A percentile compares a stretch with the other conserved stretches of the same genome.
These are phyloP conservation scores for Primulina tabacum DNA, from an alignment of 257 asterid species.

Conservation along the genomic window DNA sequence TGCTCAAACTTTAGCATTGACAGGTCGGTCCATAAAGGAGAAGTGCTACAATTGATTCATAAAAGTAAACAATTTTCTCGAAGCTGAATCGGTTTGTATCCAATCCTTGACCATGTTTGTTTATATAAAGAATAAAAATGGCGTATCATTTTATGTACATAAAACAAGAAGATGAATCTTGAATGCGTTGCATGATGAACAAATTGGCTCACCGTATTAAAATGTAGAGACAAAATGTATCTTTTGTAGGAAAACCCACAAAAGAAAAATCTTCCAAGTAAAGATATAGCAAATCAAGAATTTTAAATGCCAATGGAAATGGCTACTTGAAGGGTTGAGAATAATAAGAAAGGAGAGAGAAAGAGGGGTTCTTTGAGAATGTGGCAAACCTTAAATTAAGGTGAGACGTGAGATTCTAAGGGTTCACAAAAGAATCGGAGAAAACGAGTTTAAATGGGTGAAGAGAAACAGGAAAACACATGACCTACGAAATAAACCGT, in stretches of 20 bases:
- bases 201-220: constrained; percentile 21
- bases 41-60: too few species aligned
- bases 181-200: background rate
- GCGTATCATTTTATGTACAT: background rate
- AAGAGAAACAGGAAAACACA: background rate
- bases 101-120: background rate
- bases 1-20: background rate
- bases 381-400: constrained; percentile 26
- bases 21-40: background rate
- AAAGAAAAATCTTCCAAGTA: constrained; percentile 4
- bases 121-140: background rate
- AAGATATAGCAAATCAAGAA: constrained; percentile 24
- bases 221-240: constrained; percentile 6
- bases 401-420: constrained; percentile 27
- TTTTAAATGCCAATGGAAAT: constrained; percentile 26
- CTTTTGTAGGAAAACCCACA: constrained; percentile 28
- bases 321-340: constrained; percentile 34
- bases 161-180: background rate
- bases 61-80: too few species aligned
- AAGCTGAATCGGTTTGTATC: too few species aligned
- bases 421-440: constrained; percentile 35
- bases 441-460: constrained; percentile 16
- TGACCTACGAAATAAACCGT: constrained; percentile 25
- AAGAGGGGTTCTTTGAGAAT: constrained; percentile 19
- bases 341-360: constrained; percentile 14